Evolutionary conservation across 2,329 filamentous ascomycete genomes (phyloP), one percentile per base, ranked within the genome.

Genomic region (Colletotrichum chrysophilum): DNA sequence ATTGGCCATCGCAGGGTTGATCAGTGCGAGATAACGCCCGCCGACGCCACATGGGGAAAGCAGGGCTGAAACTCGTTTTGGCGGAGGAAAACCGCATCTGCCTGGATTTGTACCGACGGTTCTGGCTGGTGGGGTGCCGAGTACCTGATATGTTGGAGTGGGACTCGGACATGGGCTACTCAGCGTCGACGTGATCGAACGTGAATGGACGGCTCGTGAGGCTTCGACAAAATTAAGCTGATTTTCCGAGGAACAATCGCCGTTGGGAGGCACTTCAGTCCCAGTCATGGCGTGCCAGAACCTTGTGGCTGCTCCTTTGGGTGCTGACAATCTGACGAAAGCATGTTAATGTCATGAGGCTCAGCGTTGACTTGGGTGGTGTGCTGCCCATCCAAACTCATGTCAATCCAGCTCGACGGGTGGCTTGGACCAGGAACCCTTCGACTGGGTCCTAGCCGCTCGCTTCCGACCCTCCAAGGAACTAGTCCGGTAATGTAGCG

Each of bases 21-120:
- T 68, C 73, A 52, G 64, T 65, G 73, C 73, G 64, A 24, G 28
- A 55, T 21, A 48, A 24, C 64, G n/a, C 43, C 26, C 62, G 32
- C 56, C 24, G 30, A 68, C 56, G 43, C 62, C 73, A 68, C 26
- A 75, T 75, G 3, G 28, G 12, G 16, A 61, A 28, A 24, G 13
- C 43, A 67, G 21, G 70, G 48, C 58, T 69, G 65, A 66, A 68
- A 76, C 58, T 32, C 56, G 28, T 69, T 60, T 75, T 56, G 58
- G 32, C 28, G 24, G 5, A 21, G 28, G 14, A 18, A 64, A 43
- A n/a, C 18, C 56, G 70, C 58, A 13, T 66, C 26, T 65, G n/a
- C 24, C 24, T 43, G 61, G 32, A 38, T 32, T 43, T 10, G n/a
- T 62, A 43, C 58, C n/a, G n/a, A 13, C 21, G 24, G 21, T 43